A percentile compares a stretch with the other conserved stretches of the same genome.
Evolutionary conservation across 2,329 filamentous ascomycete genomes (phyloP).

Genomic region (Rutstroemia sp.): DNA sequence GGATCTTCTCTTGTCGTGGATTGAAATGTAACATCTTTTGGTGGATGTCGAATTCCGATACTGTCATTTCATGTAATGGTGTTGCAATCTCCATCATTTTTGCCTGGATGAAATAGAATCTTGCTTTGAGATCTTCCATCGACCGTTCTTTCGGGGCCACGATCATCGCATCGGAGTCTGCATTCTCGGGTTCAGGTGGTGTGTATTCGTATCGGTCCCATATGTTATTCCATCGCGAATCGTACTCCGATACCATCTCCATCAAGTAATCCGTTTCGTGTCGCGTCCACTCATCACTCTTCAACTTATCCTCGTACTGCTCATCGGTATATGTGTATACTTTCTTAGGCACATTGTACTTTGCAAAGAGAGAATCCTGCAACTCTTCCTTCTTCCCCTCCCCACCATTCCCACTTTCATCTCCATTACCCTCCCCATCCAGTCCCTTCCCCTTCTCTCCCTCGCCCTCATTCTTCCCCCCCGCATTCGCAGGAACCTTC

Average conservation of each 20-base stretch:
- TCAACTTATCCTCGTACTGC: slow-evolving; percentile 71
- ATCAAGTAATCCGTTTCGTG: slow-evolving; percentile 93
- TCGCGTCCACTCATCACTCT: slow-evolving; percentile 74
- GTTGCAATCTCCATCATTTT: slow-evolving; percentile 76
- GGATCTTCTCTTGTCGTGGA: slow-evolving; percentile 64
- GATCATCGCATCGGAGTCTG: slow-evolving; percentile 21
- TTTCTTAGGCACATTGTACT: slow-evolving; percentile 77
- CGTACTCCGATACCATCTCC: slow-evolving; percentile 65
- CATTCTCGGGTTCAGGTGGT: slow-evolving; percentile 29
- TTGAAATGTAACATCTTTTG: slow-evolving; percentile 85
- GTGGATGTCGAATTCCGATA: slow-evolving; percentile 73
- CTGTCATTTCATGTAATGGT: slow-evolving; percentile 79
- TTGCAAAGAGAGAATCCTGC: slow-evolving; percentile 66
- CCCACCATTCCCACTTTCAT: slow-evolving; percentile 31
- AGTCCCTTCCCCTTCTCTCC: slow-evolving; percentile 34
- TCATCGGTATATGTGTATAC: slow-evolving; percentile 79
- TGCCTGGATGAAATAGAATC: slow-evolving; percentile 82
- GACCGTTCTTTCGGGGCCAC: slow-evolving; percentile 47
- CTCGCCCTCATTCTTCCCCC: slow-evolving; percentile 40
- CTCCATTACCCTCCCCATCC: slow-evolving; percentile 34
- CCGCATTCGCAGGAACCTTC: slow-evolving; percentile 44
- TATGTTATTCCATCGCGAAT: slow-evolving; percentile 85
- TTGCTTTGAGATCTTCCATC: slow-evolving; percentile 84
- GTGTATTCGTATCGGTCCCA: slow-evolving; percentile 85
- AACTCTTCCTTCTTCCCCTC: slow-evolving; percentile 16